Evolutionary conservation across 192 early-diverging fungal species (phyloP), one percentile per base, ranked within the genome.

Genomic region (Martensiomyces pterosporus): DNA sequence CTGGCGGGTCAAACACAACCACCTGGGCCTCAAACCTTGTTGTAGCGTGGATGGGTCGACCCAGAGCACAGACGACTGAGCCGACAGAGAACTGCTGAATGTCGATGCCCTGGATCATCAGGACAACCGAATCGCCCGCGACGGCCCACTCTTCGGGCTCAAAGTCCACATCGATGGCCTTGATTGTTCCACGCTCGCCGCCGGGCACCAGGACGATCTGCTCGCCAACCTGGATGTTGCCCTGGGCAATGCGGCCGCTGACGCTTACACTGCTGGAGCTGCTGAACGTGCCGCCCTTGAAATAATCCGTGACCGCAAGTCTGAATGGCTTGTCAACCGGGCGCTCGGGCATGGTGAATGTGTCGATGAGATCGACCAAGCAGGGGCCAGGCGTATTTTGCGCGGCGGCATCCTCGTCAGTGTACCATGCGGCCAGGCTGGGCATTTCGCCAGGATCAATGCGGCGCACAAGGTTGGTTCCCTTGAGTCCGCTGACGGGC

Each of bases 401-500:
- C 10, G 22, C 16, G n/a, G 19, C 2, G 24, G 24, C 17, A 10
- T 16, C 32, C 8, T 9, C 43, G 13, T 71, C 64, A 9, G 43
- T 47, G 68, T 95, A 94, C 91, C 93, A 98, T 2, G 60, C 26
- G 8, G 54, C 60, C 23, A 82, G 57, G 35, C 72, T 73, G 1
- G 50, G 24, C 23, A 24, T 15, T 0, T 23, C 48, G 19, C 47
- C 15, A 27, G 15, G 60, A 9, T 67, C 47, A 18, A 48, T 55
- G 3, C 78, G 79, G 14, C 66, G 49, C 0, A 80, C 56, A 58
- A 99, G 53, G 52, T 99, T 99, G 43, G 85, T 84, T 12, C 97
- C 97, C 5, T 84, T 85, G 21, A 92, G 85, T 24, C 94, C 97
- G 50, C 91, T 92, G 35, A 85, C 83, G 1, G 97, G 97, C n/a